Conservation (phyloP, 805 yeast species). For the Priceomyces carsonii region DNA sequence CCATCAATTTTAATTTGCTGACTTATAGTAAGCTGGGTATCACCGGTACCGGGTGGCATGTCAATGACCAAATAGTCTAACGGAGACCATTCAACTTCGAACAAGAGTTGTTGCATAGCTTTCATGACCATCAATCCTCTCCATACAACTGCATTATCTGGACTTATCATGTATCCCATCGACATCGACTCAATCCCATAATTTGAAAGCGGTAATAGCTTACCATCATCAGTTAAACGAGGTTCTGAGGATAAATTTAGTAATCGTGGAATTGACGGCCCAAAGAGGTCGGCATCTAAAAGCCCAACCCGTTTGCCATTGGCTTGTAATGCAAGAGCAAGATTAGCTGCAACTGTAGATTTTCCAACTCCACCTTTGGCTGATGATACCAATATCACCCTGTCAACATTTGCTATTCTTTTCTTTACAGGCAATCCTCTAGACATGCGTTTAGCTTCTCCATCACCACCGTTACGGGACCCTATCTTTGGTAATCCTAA, state of each 20-base stretch:
- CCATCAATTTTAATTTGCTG: conserved; percentile 78
- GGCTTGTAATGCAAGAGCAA: conserved; percentile 61
- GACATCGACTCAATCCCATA: conserved; percentile 85
- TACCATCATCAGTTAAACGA: conserved; percentile 49
- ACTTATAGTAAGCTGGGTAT: conserved; percentile 78
- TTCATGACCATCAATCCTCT: conserved; percentile 86
- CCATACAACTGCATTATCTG: conserved; percentile 77
- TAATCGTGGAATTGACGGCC: conserved; percentile 79
- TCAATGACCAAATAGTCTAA: conserved; percentile 74
- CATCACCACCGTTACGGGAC: conserved; percentile 6
- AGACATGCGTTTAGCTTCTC: conserved; percentile 38
- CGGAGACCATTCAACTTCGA: conserved; percentile 73
- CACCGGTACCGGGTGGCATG: conserved; percentile 94
- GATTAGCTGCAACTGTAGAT: conserved; percentile 69
- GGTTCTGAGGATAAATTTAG: conserved; percentile 74
- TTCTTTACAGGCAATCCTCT: conserved; percentile 58
- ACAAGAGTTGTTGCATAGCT: conserved; percentile 79
- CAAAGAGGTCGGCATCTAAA: conserved; percentile 80
- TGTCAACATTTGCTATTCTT: conserved; percentile 59
- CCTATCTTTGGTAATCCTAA: conserved; percentile 35
- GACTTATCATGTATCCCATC: conserved; percentile 76
- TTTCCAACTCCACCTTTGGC: conserved; percentile 86
- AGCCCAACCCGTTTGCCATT: conserved; percentile 63
- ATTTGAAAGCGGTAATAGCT: conserved; percentile 64
- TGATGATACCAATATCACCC: conserved; percentile 65